phyloP scores from a whole-genome alignment of 2,329 filamentous ascomycete genomes.

The Meredithiella fracta region DNA sequence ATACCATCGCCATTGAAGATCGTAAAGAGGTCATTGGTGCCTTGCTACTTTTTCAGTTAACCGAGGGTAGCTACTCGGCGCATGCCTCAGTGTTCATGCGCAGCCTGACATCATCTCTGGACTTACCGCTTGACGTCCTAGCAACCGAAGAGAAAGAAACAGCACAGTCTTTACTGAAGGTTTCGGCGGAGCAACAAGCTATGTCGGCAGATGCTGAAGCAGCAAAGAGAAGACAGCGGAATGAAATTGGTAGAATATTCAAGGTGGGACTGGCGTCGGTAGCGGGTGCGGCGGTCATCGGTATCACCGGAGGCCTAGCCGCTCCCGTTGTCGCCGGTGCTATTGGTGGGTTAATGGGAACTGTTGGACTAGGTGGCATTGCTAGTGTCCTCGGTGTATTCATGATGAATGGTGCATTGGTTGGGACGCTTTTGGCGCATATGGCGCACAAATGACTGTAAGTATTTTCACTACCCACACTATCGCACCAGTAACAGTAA shows the following conservation, averaged over 20 bases:
- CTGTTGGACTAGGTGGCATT: constrained; percentile 68
- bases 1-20: constrained; percentile 40
- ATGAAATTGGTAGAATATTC: constrained; percentile 57
- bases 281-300: constrained; percentile 77
- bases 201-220: constrained; percentile 66
- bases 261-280: constrained; percentile 83
- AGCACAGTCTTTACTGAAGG: constrained; percentile 56
- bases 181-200: constrained; percentile 30
- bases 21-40: constrained; percentile 51
- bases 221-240: constrained; percentile 54
- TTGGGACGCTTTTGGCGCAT: constrained; percentile 83
- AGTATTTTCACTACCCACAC: constrained; percentile 13
- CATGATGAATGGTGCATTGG: constrained; percentile 69
- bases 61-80: constrained; percentile 57
- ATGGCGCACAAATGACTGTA: constrained; percentile 58
- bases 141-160: constrained; percentile 58
- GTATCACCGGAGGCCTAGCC: constrained; percentile 78
- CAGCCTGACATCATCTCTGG: constrained; percentile 50
- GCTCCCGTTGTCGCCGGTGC: constrained; percentile 77
- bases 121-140: constrained; percentile 43
- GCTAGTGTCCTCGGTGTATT: constrained; percentile 75
- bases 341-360: constrained; percentile 67
- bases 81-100: constrained; percentile 55
- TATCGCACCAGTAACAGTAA: background rate
- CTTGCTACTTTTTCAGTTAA: constrained; percentile 52